Evolutionary conservation across 768 basidiomycete genomes (phyloP), one percentile per base, ranked within the genome.

Genomic region (Hemileccinum impolitum): DNA sequence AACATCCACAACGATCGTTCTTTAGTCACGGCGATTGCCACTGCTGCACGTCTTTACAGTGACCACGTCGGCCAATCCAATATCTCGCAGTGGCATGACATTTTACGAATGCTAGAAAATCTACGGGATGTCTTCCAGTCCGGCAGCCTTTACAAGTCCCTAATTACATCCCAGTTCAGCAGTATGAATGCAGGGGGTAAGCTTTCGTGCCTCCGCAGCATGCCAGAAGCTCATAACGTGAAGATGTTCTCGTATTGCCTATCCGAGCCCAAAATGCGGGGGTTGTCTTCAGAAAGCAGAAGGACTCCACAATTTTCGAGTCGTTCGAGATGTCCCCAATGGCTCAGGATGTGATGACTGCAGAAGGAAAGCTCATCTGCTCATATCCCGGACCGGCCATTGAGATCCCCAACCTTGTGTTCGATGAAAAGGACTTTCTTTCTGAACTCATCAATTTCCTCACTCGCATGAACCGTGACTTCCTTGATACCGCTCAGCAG

Each of bases 251-350:
- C 14, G 62, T 61, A 12, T 63, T 77, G 34, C 62, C 66, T 8
- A 65, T 80, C 21, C 62, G 64, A 8, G 66, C 68, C 2, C 79
- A 80, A 48, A 80, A 80, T 39, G 76, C 79, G 0, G 75, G 64
- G n/a, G 45, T 81, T 1, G 59, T 80, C 11, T 49, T 75, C 12
- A 64, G 69, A 39, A 60, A 58, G 43, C 28, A 50, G 9, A 19
- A 52, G 51, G 60, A 14, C 12, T 11, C n/a, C 19, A 34, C 43
- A 15, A n/a, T 43, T 14, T 43, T 43, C 15, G 43, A 43, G 21
- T 19, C 61, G 11, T 80, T 81, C 43, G 75, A 80, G 50, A 69
- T 70, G 4, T 73, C 74, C 6, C 70, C 75, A 0, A 50, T 51
- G 11, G 59, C 66, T 3, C 48, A 41, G 9, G 50, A 48, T 0